These are phyloP conservation scores for Mycena olivaceomarginata DNA, from an alignment of 768 basidiomycete genomes.

Conservation along the genomic window DNA sequence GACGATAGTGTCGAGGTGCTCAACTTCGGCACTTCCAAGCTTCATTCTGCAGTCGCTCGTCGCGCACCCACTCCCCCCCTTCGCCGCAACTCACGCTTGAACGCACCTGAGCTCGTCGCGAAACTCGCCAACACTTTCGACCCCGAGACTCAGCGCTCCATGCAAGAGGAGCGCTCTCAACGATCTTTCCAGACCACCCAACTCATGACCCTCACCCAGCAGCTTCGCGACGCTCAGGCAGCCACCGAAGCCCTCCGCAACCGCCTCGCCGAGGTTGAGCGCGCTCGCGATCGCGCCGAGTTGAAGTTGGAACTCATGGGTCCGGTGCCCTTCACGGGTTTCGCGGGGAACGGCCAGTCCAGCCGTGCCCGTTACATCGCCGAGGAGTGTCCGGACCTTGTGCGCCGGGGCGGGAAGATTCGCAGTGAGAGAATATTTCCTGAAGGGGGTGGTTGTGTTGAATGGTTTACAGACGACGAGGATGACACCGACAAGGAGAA, in stretches of 20 bases:
- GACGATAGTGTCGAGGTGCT: background rate
- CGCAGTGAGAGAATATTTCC: background rate
- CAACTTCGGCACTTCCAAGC: background rate
- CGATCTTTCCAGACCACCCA: too few species aligned
- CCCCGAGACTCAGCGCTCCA: constrained; percentile 31
- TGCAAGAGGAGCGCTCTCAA: too few species aligned
- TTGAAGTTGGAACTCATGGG: constrained; percentile 23
- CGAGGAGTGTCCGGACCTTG: background rate
- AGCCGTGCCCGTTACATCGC: background rate
- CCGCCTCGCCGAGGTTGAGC: too few species aligned
- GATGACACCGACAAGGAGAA: too few species aligned
- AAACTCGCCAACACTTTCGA: constrained; percentile 49
- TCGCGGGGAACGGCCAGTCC: background rate
- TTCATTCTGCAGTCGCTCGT: background rate
- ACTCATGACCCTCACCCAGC: too few species aligned
- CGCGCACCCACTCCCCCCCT: too few species aligned
- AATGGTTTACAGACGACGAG: too few species aligned
- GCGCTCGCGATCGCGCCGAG: constrained; percentile 17
- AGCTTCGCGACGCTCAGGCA: too few species aligned
- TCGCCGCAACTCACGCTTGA: background rate
- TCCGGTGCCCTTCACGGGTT: too few species aligned
- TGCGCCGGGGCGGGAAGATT: background rate
- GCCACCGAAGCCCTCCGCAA: too few species aligned
- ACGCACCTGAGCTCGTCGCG: constrained; percentile 43
- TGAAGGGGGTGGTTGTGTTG: too few species aligned